Evolutionary conservation across 2,329 filamentous ascomycete species (phyloP).

Genomic region (Penicillium vulpinum): DNA sequence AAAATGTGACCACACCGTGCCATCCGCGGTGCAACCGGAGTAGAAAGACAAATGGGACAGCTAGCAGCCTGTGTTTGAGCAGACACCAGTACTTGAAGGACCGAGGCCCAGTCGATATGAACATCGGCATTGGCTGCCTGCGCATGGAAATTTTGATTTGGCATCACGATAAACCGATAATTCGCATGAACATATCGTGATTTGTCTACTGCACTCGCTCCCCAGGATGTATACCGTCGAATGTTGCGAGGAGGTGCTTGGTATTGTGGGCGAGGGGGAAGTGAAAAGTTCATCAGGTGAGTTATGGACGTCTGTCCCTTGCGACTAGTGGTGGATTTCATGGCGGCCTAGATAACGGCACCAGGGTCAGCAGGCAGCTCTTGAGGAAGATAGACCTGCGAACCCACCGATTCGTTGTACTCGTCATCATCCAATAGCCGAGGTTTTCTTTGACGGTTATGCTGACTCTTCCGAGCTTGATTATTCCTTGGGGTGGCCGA

Average conservation of each 20-base stretch:
- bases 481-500: constrained; percentile 60
- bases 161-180: constrained; percentile 93
- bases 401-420: constrained; percentile 74
- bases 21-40: constrained; percentile 92
- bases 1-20: constrained; percentile 97
- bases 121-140: constrained; percentile 86
- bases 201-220: constrained; percentile 82
- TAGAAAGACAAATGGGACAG: constrained; percentile 92
- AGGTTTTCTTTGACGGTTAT: constrained; percentile 77
- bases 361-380: constrained; percentile 16
- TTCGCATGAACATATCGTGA: constrained; percentile 92
- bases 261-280: constrained; percentile 69
- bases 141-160: constrained; percentile 72
- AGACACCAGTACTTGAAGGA: constrained; percentile 89
- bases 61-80: constrained; percentile 82
- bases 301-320: constrained; percentile 97
- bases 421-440: constrained; percentile 78
- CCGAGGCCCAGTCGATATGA: constrained; percentile 84
- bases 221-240: constrained; percentile 76
- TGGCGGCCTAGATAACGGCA: constrained; percentile 52
- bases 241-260: constrained; percentile 59
- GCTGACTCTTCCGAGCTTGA: constrained; percentile 75
- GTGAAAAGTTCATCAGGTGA: constrained; percentile 87
- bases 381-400: constrained; percentile 7
- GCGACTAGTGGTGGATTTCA: constrained; percentile 66